Evolutionary conservation across 2,329 filamentous ascomycete genomes (phyloP).

Genomic region (Aspergillus candidus): DNA sequence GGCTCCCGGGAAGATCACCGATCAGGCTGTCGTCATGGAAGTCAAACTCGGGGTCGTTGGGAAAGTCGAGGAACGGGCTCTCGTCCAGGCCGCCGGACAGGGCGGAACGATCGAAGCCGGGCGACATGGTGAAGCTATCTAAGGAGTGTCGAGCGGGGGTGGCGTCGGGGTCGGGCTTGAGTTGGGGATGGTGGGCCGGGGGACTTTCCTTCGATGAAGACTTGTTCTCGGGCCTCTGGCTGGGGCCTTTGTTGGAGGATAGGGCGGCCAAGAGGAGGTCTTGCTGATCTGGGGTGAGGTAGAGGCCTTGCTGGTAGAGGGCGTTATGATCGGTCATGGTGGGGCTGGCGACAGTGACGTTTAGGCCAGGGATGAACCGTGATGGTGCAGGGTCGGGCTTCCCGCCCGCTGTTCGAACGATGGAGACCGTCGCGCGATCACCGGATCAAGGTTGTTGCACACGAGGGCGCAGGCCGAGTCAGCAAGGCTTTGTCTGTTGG

Average conservation of each 20-base stretch:
- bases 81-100: conserved; percentile 53
- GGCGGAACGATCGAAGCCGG: conserved; percentile 29
- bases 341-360: neutral
- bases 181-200: conserved; percentile 10
- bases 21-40: conserved; percentile 62
- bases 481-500: neutral
- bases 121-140: conserved; percentile 32
- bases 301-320: conserved; percentile 51
- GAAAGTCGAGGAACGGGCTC: conserved; percentile 78
- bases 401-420: conserved; percentile 27
- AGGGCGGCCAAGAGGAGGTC: conserved; percentile 69
- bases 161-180: conserved; percentile 20
- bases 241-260: conserved; percentile 56
- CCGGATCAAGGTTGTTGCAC: neutral
- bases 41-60: conserved; percentile 73
- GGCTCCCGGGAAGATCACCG: conserved; percentile 59
- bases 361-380: neutral
- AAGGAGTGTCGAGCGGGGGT: conserved; percentile 41
- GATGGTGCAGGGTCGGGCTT: conserved; percentile 23
- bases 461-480: neutral
- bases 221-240: conserved; percentile 25
- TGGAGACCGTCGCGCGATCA: neutral
- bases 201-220: too few species aligned
- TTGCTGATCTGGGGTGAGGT: conserved; percentile 70
- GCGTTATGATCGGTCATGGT: conserved; percentile 36